phyloP scores from a whole-genome alignment of 1,284 basidiomycete species.

The Calocybe gambosa region DNA sequence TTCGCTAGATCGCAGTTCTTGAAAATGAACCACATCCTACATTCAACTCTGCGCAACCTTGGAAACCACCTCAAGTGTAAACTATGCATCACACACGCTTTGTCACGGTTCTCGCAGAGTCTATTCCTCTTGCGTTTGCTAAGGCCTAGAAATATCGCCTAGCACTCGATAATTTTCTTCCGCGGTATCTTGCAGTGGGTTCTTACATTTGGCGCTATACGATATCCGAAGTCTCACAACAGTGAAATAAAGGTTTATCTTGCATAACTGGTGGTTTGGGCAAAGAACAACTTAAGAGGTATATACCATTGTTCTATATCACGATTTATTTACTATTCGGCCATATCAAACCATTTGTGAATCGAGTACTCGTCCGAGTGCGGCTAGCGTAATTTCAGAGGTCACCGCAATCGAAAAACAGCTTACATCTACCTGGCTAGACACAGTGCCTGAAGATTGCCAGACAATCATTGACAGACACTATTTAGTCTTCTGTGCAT shows the following conservation, averaged over 20 bases:
- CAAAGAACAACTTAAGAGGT: neutral
- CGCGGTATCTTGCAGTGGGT: neutral
- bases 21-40: neutral
- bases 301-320: neutral
- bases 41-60: neutral
- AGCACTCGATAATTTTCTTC: neutral
- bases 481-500: neutral
- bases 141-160: neutral
- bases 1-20: neutral
- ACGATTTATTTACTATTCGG: neutral
- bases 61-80: neutral
- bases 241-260: neutral
- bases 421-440: neutral
- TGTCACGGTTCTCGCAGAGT: neutral
- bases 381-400: neutral
- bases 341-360: neutral
- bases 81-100: neutral
- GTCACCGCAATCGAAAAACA: neutral
- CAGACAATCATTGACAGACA: too few relatives aligned
- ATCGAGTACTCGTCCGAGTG: neutral
- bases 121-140: neutral
- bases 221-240: neutral
- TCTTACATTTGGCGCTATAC: too few relatives aligned
- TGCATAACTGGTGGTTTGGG: neutral
- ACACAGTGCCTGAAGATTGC: too few relatives aligned